Evolutionary conservation across 2,329 filamentous ascomycete species (phyloP).

Genomic region (Alternaria sp.): DNA sequence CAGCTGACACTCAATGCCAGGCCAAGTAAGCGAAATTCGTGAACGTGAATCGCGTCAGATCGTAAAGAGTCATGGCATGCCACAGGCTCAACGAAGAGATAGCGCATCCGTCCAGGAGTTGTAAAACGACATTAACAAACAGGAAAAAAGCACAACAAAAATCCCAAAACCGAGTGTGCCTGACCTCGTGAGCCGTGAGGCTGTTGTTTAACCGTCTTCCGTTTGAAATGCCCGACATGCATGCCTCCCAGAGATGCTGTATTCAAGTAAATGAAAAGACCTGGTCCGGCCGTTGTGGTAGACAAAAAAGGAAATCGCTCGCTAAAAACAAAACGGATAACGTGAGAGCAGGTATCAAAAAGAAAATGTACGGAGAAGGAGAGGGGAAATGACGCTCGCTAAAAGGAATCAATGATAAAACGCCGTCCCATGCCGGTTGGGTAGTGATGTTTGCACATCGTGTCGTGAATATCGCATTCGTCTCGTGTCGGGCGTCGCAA

Average conservation of each 20-base stretch:
- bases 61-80: conserved; percentile 43
- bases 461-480: conserved; percentile 53
- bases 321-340: conserved; percentile 52
- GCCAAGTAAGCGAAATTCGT: conserved; percentile 31
- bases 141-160: conserved; percentile 48
- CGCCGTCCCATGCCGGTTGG: conserved; percentile 61
- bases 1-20: conserved; percentile 50
- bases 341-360: conserved; percentile 50
- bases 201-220: conserved; percentile 47
- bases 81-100: conserved; percentile 47
- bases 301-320: conserved; percentile 46
- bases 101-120: conserved; percentile 32
- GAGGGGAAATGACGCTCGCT: conserved; percentile 46
- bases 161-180: conserved; percentile 46
- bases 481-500: conserved; percentile 51
- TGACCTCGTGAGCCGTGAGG: conserved; percentile 53
- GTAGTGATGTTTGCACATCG: conserved; percentile 52
- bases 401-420: conserved; percentile 54
- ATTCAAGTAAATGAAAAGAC: conserved; percentile 43
- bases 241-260: conserved; percentile 54
- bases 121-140: conserved; percentile 49
- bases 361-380: conserved; percentile 47
- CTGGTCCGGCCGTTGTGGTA: conserved; percentile 45
- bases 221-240: conserved; percentile 52
- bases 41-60: conserved; percentile 41